phyloP scores from a whole-genome alignment of 139 green algal genomes.

The Cymbomonas tetramitiformis region DNA sequence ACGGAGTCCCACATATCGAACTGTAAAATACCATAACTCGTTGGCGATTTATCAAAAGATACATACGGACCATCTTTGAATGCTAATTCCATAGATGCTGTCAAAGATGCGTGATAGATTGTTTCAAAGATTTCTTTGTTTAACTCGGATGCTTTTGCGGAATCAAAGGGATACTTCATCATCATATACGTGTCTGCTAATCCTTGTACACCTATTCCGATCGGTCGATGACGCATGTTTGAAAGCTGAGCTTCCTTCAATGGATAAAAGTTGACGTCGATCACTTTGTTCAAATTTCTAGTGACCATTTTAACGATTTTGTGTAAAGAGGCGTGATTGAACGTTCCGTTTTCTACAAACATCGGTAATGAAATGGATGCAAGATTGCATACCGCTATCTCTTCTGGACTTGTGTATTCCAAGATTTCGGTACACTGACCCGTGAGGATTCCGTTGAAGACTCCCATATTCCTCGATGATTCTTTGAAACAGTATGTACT shows the following conservation, averaged over 20 bases:
- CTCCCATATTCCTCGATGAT: too few relatives aligned
- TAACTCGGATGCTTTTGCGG: constrained; percentile 46
- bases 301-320: constrained; percentile 48
- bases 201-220: constrained; percentile 86
- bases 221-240: constrained; percentile 91
- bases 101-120: constrained; percentile 85
- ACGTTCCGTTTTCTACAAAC: constrained; percentile 52
- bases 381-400: constrained; percentile 98
- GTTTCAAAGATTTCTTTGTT: constrained; percentile 91
- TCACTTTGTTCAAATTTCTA: constrained; percentile 94
- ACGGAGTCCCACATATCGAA: constrained; percentile 85
- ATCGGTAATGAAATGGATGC: constrained; percentile 86
- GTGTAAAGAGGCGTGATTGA: constrained; percentile 35
- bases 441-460: too few relatives aligned
- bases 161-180: constrained; percentile 92
- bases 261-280: constrained; percentile 98
- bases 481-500: too few relatives aligned
- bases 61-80: constrained; percentile 63
- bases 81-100: constrained; percentile 59
- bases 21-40: constrained; percentile 37
- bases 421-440: constrained; percentile 99
- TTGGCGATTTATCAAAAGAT: constrained; percentile 56
- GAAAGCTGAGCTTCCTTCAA: constrained; percentile 59
- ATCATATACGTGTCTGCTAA: constrained; percentile 94
- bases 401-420: constrained; percentile 82